Percentiles rank a stretch among this genome's conserved stretches.
phyloP scores from a whole-genome alignment of 2,329 filamentous ascomycete species.

The Hymenotorrendiella dingleyae region DNA sequence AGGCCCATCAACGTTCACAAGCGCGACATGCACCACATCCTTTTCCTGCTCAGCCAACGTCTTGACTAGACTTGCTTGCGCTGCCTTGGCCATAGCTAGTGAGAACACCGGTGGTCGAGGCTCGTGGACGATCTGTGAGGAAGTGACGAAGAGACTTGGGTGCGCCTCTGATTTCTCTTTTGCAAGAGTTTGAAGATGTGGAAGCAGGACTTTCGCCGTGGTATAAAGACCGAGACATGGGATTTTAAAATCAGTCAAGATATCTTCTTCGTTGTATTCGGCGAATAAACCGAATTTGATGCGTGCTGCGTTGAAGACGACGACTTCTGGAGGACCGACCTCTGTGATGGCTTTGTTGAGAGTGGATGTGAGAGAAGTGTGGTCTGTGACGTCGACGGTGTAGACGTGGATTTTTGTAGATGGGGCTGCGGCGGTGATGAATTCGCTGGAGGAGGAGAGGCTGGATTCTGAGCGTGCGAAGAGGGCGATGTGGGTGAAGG shows the following conservation, averaged over 20 bases:
- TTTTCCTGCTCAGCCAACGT: not conserved
- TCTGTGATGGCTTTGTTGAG: not conserved
- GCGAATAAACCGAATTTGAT: not conserved
- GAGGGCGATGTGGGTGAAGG: constrained; percentile 3
- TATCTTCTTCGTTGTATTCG: not conserved
- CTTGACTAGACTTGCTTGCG: not conserved
- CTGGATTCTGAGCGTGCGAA: not conserved
- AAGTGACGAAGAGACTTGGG: constrained; percentile 1
- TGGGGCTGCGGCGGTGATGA: not conserved
- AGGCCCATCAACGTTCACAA: constrained; percentile 1
- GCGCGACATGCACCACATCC: not conserved
- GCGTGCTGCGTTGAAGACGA: constrained; percentile 2
- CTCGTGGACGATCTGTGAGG: not conserved
- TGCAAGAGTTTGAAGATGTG: not conserved
- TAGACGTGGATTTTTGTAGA: not conserved
- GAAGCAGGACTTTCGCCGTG: not conserved
- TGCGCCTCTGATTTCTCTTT: not conserved
- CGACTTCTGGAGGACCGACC: not conserved
- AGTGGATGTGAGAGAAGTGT: no score
- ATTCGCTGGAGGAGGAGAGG: not conserved
- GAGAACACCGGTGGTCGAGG: not conserved
- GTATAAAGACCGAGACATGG: not conserved
- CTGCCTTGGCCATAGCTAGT: not conserved
- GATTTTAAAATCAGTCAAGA: not conserved
- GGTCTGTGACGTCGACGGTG: not conserved